Base-by-base conservation (phyloP, 768 basidiomycete genomes). In the Leccinum variicolor region DNA sequence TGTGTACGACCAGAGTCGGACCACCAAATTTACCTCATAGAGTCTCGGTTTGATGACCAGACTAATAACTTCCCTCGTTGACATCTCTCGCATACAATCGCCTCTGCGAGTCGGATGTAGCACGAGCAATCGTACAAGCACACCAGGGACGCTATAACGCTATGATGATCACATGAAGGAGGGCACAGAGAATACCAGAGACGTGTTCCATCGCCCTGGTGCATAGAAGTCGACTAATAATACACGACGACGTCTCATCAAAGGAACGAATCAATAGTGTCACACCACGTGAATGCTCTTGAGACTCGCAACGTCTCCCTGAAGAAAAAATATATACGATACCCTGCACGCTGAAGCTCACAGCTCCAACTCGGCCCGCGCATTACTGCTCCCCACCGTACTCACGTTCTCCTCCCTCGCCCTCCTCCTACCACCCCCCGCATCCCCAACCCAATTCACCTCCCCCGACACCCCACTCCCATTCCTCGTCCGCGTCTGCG, bases 371-470 rank as follows among this genome's bases (percentile, higher is more conserved):
- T 53, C 49, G 1, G 54, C 70, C n/a, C n/a, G 28, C 14, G 53
- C 58, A 52, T 71, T 71, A 21, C 65, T 69, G n/a, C 67, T 67
- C 1, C 41, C 53, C 49, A 69, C 64, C 14, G n/a, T 53, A 13
- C 58, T 59, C 15, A 5, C n/a, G 0, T 56, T 50, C n/a, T 43
- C 25, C n/a, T 41, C 39, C 39, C 39, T 39, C 39, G 4, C 8
- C n/a, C 39, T 41, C 39, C 39, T 41, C 39, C 39, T 41, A 1
- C 17, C 23, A 1, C 52, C 29, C 2, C 45, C 34, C 4, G 28
- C 48, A 2, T 6, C 23, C 15, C 33, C 47, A 3, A 1, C 58
- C 72, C 68, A 72, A 52, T 49, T 47, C 21, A 58, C 69, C 23
- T 51, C 33, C 2, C 72, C 72, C 2, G 39, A 19, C 0, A 63